Evolutionary conservation across 2,329 filamentous ascomycete genomes (phyloP).

Genomic region (Biscogniauxia mediterranea): DNA sequence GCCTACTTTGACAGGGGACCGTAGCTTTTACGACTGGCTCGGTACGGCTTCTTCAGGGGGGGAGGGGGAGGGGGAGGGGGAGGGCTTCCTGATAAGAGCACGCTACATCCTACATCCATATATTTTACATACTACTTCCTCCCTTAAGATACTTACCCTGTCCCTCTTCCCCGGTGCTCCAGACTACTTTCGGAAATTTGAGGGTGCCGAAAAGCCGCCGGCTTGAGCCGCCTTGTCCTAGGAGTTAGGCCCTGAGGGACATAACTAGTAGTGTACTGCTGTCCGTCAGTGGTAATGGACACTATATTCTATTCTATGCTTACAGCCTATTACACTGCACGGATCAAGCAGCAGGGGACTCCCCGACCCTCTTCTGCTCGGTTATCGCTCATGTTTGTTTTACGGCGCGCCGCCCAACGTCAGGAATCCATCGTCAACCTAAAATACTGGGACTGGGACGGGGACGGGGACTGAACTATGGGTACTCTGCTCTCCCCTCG

Average conservation of each 20-base stretch:
- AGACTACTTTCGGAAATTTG: conserved; percentile 20
- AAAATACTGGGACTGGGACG: background rate
- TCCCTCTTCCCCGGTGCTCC: conserved; percentile 13
- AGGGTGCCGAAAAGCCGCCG: background rate
- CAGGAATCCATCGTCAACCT: background rate
- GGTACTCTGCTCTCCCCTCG: background rate
- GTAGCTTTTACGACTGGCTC: background rate
- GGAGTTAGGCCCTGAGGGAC: background rate
- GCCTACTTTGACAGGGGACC: background rate
- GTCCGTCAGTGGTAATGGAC: background rate
- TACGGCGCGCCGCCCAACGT: background rate
- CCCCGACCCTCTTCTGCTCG: background rate
- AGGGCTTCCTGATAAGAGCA: background rate
- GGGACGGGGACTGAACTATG: background rate
- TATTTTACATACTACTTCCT: background rate
- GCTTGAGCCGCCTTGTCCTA: conserved; percentile 3
- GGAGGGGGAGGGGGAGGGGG: no score
- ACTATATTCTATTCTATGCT: background rate
- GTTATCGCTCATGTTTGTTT: background rate
- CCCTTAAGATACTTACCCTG: background rate
- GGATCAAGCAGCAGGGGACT: background rate
- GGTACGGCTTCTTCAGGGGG: background rate
- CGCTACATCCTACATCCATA: background rate
- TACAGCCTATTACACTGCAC: background rate
- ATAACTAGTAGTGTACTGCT: background rate